phyloP scores from a whole-genome alignment of 2,329 filamentous ascomycete species.

The Epichloe gansuensis region DNA sequence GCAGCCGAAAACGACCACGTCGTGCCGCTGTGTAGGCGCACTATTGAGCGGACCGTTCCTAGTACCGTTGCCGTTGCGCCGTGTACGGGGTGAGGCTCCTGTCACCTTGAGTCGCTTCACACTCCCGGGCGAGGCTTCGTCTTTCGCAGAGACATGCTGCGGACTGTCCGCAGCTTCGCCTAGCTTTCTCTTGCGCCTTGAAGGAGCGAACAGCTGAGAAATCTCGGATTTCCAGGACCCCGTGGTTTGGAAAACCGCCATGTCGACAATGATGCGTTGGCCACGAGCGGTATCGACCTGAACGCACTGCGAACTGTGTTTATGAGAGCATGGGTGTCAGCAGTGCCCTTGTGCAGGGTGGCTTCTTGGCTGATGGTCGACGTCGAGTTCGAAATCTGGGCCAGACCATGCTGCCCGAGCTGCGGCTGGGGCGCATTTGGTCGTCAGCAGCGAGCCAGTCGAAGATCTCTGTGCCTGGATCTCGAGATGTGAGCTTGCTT shows the following conservation, averaged over 20 bases:
- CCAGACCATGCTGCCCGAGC: not conserved
- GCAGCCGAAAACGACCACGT: slow-evolving; percentile 8
- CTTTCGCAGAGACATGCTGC: not conserved
- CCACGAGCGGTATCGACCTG: not conserved
- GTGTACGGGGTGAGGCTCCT: not conserved
- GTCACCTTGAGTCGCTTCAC: not conserved
- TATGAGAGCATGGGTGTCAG: not conserved
- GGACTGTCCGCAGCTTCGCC: not conserved
- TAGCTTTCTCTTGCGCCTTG: not conserved
- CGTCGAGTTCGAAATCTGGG: not conserved
- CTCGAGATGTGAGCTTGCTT: not conserved
- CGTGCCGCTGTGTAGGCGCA: slow-evolving; percentile 3
- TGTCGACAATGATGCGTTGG: not conserved
- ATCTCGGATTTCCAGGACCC: not conserved
- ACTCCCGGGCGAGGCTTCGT: not conserved
- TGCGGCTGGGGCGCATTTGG: not conserved
- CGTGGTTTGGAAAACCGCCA: not conserved
- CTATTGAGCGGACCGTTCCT: not conserved
- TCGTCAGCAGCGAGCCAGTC: not conserved
- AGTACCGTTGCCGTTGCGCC: not conserved
- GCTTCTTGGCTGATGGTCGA: not conserved
- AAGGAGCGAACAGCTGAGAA: not conserved
- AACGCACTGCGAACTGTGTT: not conserved
- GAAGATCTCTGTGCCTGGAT: not conserved
- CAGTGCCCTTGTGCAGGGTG: not conserved